Conservation (phyloP, 169 alveolate genomes). For the Toxoplasma gondii region DNA sequence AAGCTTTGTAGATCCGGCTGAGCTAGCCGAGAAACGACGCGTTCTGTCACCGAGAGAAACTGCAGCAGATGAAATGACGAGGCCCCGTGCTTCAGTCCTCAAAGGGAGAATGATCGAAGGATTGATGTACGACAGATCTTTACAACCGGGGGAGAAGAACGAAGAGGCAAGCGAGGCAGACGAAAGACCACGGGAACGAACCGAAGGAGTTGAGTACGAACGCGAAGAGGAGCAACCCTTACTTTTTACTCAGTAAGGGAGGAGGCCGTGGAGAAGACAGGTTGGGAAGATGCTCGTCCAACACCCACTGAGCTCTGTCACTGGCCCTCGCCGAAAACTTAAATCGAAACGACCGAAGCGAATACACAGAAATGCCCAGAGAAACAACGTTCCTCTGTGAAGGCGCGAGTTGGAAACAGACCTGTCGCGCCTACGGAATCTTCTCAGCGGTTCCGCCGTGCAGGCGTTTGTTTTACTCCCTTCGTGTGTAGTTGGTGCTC, state of each 20-base stretch:
- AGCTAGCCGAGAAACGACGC: conserved; percentile 34
- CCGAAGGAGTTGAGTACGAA: background rate
- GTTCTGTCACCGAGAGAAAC: conserved; percentile 45
- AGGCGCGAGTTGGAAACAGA: no score
- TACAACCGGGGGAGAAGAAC: background rate
- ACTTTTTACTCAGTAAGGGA: background rate
- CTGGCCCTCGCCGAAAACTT: no score
- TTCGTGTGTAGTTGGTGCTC: no score
- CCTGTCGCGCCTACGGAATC: no score
- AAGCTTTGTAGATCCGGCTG: background rate
- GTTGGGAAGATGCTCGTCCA: background rate
- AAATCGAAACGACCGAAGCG: no score
- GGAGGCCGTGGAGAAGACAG: background rate
- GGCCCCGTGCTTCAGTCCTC: conserved; percentile 44
- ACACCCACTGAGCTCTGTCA: background rate
- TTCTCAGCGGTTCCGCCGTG: no score
- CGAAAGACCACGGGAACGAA: background rate
- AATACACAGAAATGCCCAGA: no score
- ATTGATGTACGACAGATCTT: conserved; percentile 29
- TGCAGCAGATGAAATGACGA: conserved; percentile 40
- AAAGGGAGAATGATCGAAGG: conserved; percentile 53
- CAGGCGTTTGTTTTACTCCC: no score
- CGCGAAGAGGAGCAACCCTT: conserved; percentile 17
- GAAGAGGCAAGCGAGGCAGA: background rate
- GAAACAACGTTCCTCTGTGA: no score